These are phyloP conservation scores for Leccinum uliginosum DNA, from an alignment of 768 basidiomycete genomes.

Conservation along the genomic window DNA sequence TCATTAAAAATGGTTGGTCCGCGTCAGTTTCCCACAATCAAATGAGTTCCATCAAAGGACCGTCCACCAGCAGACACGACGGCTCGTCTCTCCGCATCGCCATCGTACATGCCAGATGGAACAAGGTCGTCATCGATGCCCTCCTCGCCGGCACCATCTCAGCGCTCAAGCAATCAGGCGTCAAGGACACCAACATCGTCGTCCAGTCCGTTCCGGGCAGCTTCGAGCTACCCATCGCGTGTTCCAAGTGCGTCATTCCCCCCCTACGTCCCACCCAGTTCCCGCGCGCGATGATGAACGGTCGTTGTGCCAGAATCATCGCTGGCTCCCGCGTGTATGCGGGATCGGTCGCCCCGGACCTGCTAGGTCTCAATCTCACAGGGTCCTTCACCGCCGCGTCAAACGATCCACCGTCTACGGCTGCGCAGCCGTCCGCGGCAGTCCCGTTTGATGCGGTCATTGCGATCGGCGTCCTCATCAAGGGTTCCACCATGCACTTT, in stretches of 20 bases:
- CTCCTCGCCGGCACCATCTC: slow-evolving; percentile 74
- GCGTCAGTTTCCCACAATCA: slow-evolving; percentile 16
- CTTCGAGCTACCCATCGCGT: slow-evolving; percentile 88
- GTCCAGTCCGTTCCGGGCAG: slow-evolving; percentile 91
- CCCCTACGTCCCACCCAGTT: background rate
- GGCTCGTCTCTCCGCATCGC: slow-evolving; percentile 80
- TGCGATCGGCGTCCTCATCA: slow-evolving; percentile 97
- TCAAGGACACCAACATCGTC: slow-evolving; percentile 86
- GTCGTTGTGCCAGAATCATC: slow-evolving; percentile 60
- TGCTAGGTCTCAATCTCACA: slow-evolving; percentile 55
- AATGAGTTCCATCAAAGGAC: slow-evolving; percentile 68
- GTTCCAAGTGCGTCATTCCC: slow-evolving; percentile 62
- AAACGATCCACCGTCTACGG: slow-evolving; percentile 24
- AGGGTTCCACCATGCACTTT: slow-evolving; percentile 98
- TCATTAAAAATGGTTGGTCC: background rate
- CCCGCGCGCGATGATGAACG: slow-evolving; percentile 3
- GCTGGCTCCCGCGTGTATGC: slow-evolving; percentile 81
- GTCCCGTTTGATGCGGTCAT: slow-evolving; percentile 92
- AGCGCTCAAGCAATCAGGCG: slow-evolving; percentile 81
- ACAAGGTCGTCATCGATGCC: slow-evolving; percentile 79
- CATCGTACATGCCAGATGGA: slow-evolving; percentile 97
- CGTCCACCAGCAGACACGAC: slow-evolving; percentile 61
- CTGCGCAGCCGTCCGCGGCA: slow-evolving; percentile 40
- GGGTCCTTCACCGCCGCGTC: slow-evolving; percentile 31
- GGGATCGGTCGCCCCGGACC: slow-evolving; percentile 71